A percentile compares a stretch with the other conserved stretches of the same genome.
These are phyloP conservation scores for Kwoniella shivajii DNA, from an alignment of 1,284 basidiomycete genomes.

Conservation along the genomic window DNA sequence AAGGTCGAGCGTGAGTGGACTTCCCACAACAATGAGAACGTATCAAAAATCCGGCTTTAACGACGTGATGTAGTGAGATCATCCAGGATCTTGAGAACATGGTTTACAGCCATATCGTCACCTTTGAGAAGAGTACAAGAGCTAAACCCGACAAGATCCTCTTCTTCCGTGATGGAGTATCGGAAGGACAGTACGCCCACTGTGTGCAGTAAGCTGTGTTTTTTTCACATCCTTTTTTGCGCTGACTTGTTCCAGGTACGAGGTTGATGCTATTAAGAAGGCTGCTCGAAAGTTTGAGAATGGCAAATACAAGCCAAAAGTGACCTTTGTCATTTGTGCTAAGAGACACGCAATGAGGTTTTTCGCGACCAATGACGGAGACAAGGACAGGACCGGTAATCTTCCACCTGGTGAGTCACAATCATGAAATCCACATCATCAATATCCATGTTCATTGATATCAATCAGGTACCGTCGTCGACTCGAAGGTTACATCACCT, in stretches of 20 bases:
- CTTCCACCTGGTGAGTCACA: slow-evolving; percentile 46
- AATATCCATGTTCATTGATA: background rate
- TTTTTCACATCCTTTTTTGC: background rate
- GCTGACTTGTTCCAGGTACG: slow-evolving; percentile 21
- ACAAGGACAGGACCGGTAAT: slow-evolving; percentile 54
- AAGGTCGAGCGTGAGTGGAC: slow-evolving; percentile 49
- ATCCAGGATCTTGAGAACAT: slow-evolving; percentile 39
- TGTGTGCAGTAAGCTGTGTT: slow-evolving; percentile 48
- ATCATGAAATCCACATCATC: background rate
- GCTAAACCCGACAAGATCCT: slow-evolving; percentile 51
- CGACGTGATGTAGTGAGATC: slow-evolving; percentile 27
- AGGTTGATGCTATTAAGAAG: slow-evolving; percentile 39
- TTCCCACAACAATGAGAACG: background rate
- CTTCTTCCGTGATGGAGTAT: slow-evolving; percentile 58
- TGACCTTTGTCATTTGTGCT: slow-evolving; percentile 53
- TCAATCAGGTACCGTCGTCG: slow-evolving; percentile 46
- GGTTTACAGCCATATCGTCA: slow-evolving; percentile 36
- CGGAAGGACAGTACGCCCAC: slow-evolving; percentile 56
- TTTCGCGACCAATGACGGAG: slow-evolving; percentile 44
- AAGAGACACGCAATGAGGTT: slow-evolving; percentile 56
- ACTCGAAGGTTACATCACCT: slow-evolving; percentile 53
- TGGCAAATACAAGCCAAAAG: slow-evolving; percentile 45
- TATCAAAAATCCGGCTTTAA: background rate
- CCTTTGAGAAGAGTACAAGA: slow-evolving; percentile 41
- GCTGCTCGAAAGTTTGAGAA: slow-evolving; percentile 29